phyloP scores from a whole-genome alignment of 73 alveolate species.

The Urostyla sp. region DNA sequence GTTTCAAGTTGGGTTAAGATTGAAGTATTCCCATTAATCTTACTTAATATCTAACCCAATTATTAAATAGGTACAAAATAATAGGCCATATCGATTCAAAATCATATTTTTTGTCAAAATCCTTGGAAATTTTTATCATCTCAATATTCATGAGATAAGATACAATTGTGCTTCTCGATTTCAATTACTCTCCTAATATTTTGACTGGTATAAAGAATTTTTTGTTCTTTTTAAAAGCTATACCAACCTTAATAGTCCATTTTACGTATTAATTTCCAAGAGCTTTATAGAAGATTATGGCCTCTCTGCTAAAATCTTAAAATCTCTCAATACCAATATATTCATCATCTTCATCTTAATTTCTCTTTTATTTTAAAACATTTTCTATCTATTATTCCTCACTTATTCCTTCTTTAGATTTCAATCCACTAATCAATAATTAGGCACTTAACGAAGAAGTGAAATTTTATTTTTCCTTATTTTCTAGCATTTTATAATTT shows the following conservation, averaged over 20 bases:
- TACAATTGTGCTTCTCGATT: constrained; percentile 39
- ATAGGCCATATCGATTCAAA: constrained; percentile 72
- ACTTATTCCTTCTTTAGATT: neutral
- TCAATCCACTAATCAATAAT: neutral
- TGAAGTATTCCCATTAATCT: constrained; percentile 22
- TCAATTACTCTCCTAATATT: constrained; percentile 46
- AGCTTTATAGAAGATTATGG: constrained; percentile 54
- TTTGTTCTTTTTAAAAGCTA: constrained; percentile 54
- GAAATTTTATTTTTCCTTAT: neutral
- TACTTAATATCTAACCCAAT: constrained; percentile 66
- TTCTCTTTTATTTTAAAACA: neutral
- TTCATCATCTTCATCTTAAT: constrained; percentile 17
- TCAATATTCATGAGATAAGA: constrained; percentile 56
- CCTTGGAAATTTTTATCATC: constrained; percentile 58
- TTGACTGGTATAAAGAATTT: constrained; percentile 54
- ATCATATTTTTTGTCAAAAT: constrained; percentile 7
- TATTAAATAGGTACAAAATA: constrained; percentile 55
- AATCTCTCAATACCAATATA: constrained; percentile 26
- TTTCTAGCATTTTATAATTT: neutral
- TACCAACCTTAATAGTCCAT: constrained; percentile 60
- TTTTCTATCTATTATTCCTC: neutral
- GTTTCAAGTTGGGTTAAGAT: neutral
- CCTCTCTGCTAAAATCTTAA: constrained; percentile 60
- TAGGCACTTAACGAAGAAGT: constrained; percentile 4
- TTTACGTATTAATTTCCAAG: constrained; percentile 17